phyloP scores from a whole-genome alignment of 176 grass and related monocot genomes.

The Tillandsia leiboldiana region DNA sequence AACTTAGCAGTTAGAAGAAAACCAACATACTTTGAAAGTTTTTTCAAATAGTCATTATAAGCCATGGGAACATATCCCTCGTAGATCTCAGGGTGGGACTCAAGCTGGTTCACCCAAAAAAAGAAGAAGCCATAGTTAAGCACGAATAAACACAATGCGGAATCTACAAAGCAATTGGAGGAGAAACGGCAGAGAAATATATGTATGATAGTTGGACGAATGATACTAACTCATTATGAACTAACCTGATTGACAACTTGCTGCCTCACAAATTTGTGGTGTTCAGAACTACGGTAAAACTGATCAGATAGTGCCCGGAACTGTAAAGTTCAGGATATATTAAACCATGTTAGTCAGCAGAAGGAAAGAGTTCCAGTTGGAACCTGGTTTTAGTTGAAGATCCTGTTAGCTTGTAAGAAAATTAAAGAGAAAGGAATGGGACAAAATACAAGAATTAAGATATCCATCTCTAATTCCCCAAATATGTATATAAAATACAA shows the following conservation, averaged over 20 bases:
- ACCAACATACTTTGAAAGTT: slow-evolving; percentile 37
- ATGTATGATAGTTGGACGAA: neutral
- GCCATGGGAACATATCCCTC: slow-evolving; percentile 68
- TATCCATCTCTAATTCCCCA: neutral
- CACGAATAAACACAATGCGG: neutral
- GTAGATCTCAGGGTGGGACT: slow-evolving; percentile 42
- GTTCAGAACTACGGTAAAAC: slow-evolving; percentile 55
- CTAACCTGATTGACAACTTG: slow-evolving; percentile 45
- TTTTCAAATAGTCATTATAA: slow-evolving; percentile 46
- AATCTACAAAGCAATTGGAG: neutral
- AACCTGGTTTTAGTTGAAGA: neutral
- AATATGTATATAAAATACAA: neutral
- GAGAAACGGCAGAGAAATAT: neutral
- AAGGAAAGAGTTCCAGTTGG: neutral
- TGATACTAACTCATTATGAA: slow-evolving; percentile 11
- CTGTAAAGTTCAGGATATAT: slow-evolving; percentile 20
- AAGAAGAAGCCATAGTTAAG: slow-evolving; percentile 1
- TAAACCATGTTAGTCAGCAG: slow-evolving; percentile 7
- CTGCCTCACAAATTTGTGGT: slow-evolving; percentile 59
- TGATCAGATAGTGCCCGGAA: slow-evolving; percentile 61
- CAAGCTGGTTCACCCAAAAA: slow-evolving; percentile 21
- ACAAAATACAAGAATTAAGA: neutral
- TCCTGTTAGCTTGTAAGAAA: neutral
- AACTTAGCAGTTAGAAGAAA: slow-evolving; percentile 2
- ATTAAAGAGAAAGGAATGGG: neutral